A percentile compares a stretch with the other conserved stretches of the same genome.
Conservation (phyloP, 2,329 filamentous ascomycete genomes). For the Chrysosporium queenslandicum region DNA sequence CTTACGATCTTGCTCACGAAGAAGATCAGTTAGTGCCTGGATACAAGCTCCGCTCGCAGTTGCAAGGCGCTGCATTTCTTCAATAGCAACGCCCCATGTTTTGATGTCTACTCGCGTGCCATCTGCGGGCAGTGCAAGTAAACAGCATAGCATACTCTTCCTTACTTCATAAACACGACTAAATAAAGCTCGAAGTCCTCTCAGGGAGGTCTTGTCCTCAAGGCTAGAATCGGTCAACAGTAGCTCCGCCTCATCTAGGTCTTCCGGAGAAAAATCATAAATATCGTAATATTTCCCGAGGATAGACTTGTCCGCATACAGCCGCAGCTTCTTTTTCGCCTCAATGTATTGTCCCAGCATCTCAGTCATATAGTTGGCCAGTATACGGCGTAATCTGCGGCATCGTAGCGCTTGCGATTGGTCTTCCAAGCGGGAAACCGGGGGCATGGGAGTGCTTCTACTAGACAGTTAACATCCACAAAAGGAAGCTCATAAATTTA, state of each 20-base stretch:
- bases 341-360: conserved; percentile 63
- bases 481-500: background rate
- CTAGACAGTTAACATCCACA: conserved; percentile 16
- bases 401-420: conserved; percentile 69
- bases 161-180: conserved; percentile 70
- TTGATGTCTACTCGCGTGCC: conserved; percentile 66
- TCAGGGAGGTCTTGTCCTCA: conserved; percentile 67
- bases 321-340: conserved; percentile 57
- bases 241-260: conserved; percentile 59
- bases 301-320: conserved; percentile 67
- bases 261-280: conserved; percentile 65
- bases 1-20: conserved; percentile 72
- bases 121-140: conserved; percentile 75
- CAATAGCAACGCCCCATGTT: conserved; percentile 67
- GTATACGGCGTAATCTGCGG: conserved; percentile 62
- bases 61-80: conserved; percentile 60
- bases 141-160: conserved; percentile 77
- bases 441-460: conserved; percentile 79
- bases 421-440: conserved; percentile 85
- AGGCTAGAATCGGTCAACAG: conserved; percentile 56
- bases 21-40: conserved; percentile 55
- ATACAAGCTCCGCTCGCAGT: conserved; percentile 52
- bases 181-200: conserved; percentile 69
- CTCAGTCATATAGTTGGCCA: conserved; percentile 59
- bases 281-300: conserved; percentile 89